Conservation (phyloP, 1,139 yeast genomes). For the Maudiozyma humilis region DNA sequence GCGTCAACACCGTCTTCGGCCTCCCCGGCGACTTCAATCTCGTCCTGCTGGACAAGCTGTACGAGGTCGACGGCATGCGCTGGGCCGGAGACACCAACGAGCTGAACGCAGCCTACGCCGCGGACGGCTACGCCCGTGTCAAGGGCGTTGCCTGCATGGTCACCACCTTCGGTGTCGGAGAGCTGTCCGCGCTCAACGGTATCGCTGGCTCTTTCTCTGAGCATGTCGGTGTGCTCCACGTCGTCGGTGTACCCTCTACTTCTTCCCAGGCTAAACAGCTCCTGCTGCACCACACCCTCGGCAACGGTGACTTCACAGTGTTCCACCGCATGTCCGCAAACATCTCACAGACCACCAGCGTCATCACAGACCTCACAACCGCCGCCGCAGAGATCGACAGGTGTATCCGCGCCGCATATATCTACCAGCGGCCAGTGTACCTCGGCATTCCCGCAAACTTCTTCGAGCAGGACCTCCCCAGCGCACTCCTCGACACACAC, state of each 20-base stretch:
- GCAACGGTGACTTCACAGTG: conserved; percentile 75
- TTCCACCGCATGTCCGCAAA: conserved; percentile 65
- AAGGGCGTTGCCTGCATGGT: conserved; percentile 49
- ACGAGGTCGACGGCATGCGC: conserved; percentile 45
- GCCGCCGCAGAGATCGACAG: conserved; percentile 66
- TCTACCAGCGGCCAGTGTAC: conserved; percentile 72
- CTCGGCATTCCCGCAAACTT: conserved; percentile 74
- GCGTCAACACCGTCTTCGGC: conserved; percentile 50
- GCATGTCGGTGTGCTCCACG: conserved; percentile 64
- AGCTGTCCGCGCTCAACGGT: conserved; percentile 73
- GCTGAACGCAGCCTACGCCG: conserved; percentile 59
- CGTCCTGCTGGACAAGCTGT: conserved; percentile 50
- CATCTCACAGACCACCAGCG: conserved; percentile 56
- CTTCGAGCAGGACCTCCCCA: conserved; percentile 54
- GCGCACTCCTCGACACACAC: conserved; percentile 48
- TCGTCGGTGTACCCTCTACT: conserved; percentile 65
- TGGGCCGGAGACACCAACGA: conserved; percentile 67
- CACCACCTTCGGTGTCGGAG: conserved; percentile 78
- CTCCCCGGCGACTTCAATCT: conserved; percentile 53
- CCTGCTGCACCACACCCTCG: conserved; percentile 57
- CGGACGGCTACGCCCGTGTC: conserved; percentile 59
- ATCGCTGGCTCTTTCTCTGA: conserved; percentile 73
- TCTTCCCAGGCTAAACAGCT: conserved; percentile 57
- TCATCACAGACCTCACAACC: conserved; percentile 48
- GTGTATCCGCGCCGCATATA: conserved; percentile 60